Evolutionary conservation across 2,329 filamentous ascomycete genomes (phyloP), one percentile per base, ranked within the genome.

Genomic region (Sporothrix luriei): DNA sequence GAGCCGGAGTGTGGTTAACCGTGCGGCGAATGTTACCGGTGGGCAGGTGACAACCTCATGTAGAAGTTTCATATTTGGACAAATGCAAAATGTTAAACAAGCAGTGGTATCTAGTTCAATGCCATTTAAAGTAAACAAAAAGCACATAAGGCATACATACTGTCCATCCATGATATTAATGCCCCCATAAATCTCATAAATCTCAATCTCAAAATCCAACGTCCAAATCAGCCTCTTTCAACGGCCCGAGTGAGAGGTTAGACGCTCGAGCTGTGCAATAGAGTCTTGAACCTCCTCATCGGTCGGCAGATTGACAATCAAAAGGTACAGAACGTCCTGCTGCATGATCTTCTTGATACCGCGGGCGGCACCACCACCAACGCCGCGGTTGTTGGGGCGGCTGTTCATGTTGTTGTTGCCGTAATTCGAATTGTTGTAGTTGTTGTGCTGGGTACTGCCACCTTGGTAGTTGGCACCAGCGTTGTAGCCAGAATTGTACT

Each of bases 281-380:
- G 72, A 74, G 4, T 69, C 59, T 54, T 75, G 72, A 54, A 84
- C 75, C 71, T 84, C 82, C 24, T 79, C 78, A 13, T 81, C 78
- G 0, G 76, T 77, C 0, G 84, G 84, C 77, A 84, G 76, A 69
- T 85, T 84, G 16, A 84, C 82, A 69, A 85, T 80, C 76, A 84
- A 80, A 68, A 86, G 72, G 72, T 84, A 86, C 40, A 85, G 72
- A 19, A 84, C 81, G 75, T 83, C 79, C 79, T 84, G 69, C 29
- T 73, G 62, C 55, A 71, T 46, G 51, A 70, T 38, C 48, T 72
- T 72, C 46, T 55, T 69, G 48, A 68, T 29, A 10, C 55, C 67
- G 13, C 69, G 55, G 14, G 11, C 68, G 1, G 29, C n/a, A 5
- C 49, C n/a, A 5, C 19, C 29, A 13, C 62, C 24, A 14, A 26